Base-by-base conservation (phyloP, 495 filamentous ascomycete genomes). In the Neurospora sp. region DNA sequence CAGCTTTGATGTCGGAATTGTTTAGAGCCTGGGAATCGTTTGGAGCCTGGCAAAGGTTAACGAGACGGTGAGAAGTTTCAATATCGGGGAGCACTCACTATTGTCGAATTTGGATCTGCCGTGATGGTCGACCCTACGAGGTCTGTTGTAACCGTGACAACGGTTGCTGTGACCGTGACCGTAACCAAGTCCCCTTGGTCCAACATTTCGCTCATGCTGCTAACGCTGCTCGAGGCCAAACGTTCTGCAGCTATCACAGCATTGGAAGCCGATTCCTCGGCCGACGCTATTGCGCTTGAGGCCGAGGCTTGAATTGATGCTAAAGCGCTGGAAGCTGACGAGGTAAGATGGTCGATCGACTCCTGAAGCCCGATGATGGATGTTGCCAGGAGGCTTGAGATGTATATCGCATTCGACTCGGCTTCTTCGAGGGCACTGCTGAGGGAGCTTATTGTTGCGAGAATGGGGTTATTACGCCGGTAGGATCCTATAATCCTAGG, bases 251-350 rank as follows among this genome's bases (percentile, higher is more conserved):
- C 28, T 10, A 72, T 31, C 31, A 76, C 24, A 1, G 75, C 76
- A 24, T 70, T 71, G 13, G 75, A 70, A 8, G 74, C 74, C 2
- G 76, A 78, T 2, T 40, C 62, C 42, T 79, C 70, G 6, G 39
- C 70, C 1, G 76, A 70, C 21, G 73, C 69, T 28, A 78, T 17
- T 1, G 72, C 74, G 39, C 39, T 71, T 13, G 73, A 76, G 9
- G 77, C 73, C 11, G 76, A 78, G 31, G 76, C 73, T 36, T 75
- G 69, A 1, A 69, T 54, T 15, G 54, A 28, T 19, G 75, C 39
- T 5, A 78, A 43, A 17, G 74, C 74, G 17, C 71, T 73, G 2
- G 76, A 77, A 9, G 75, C 74, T 1, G 77, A 77, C 4, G 73
- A 42, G 17, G 72, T 71, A 28, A 78, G 70, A 6, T 7, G 31